These are phyloP conservation scores for Irineochytrium annulatum DNA, from an alignment of 192 early-diverging fungal species.

Conservation along the genomic window DNA sequence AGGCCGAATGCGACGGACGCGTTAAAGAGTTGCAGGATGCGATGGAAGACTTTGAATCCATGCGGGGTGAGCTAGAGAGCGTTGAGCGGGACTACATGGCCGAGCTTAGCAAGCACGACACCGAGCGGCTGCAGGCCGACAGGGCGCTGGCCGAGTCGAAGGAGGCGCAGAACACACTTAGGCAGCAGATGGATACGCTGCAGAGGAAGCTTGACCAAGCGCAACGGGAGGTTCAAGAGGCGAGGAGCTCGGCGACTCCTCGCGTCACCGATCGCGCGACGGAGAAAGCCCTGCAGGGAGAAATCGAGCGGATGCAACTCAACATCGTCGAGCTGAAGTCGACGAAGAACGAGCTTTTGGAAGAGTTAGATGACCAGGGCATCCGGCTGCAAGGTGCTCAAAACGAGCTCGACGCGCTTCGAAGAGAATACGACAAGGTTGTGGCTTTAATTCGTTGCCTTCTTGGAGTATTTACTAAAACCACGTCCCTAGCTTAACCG, in stretches of 20 bases:
- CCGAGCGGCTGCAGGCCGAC: slow-evolving; percentile 21
- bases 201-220: slow-evolving; percentile 28
- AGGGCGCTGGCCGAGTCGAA: slow-evolving; percentile 16
- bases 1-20: slow-evolving; percentile 1
- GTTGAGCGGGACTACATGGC: slow-evolving; percentile 22
- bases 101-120: slow-evolving; percentile 13
- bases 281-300: slow-evolving; percentile 15
- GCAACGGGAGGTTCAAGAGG: slow-evolving; percentile 21
- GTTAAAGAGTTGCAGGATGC: not conserved
- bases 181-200: slow-evolving; percentile 15
- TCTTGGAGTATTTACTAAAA: slow-evolving; percentile 3
- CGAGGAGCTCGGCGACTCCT: slow-evolving; percentile 6
- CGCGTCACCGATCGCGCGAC: slow-evolving; percentile 22
- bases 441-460: not conserved
- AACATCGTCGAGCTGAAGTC: slow-evolving; percentile 41
- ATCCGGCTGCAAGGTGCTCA: slow-evolving; percentile 28
- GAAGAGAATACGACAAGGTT: slow-evolving; percentile 30
- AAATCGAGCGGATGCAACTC: slow-evolving; percentile 38
- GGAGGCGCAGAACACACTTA: slow-evolving; percentile 10
- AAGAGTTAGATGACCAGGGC: slow-evolving; percentile 39
- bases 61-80: slow-evolving; percentile 15
- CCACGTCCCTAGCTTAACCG: not conserved
- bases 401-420: slow-evolving; percentile 24
- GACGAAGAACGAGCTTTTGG: slow-evolving; percentile 35
- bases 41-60: slow-evolving; percentile 12